Conservation (phyloP, 768 basidiomycete genomes). For the Suillus alpinus region DNA sequence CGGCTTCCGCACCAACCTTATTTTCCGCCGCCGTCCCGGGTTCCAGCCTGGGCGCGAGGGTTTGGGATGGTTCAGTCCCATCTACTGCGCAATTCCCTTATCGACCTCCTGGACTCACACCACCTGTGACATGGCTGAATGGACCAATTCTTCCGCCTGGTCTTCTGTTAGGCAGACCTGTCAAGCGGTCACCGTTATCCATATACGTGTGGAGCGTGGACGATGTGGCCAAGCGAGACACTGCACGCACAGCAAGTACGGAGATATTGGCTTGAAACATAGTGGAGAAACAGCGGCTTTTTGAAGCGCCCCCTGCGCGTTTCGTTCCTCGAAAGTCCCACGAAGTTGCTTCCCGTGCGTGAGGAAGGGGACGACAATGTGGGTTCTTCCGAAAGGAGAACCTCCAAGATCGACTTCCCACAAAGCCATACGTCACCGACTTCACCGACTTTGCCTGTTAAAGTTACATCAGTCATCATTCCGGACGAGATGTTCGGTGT, state of each 20-base stretch:
- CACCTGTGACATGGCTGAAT: slow-evolving; percentile 4
- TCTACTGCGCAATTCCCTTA: neutral
- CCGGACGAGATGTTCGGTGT: neutral
- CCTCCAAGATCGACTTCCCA: slow-evolving; percentile 21
- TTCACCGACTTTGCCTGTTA: neutral
- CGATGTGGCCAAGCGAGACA: slow-evolving; percentile 29
- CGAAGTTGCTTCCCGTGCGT: slow-evolving; percentile 28
- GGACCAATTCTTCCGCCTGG: slow-evolving; percentile 30
- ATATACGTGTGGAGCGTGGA: slow-evolving; percentile 36
- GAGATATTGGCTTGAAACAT: slow-evolving; percentile 15
- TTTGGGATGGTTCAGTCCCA: slow-evolving; percentile 17
- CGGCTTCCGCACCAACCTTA: neutral
- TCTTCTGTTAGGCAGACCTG: slow-evolving; percentile 49
- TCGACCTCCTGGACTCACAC: slow-evolving; percentile 21
- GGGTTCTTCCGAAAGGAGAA: slow-evolving; percentile 20
- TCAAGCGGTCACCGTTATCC: slow-evolving; percentile 50
- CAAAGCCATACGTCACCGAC: slow-evolving; percentile 6
- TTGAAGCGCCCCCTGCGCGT: slow-evolving; percentile 17
- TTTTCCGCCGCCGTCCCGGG: neutral
- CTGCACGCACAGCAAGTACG: slow-evolving; percentile 11
- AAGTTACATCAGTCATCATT: slow-evolving; percentile 4
- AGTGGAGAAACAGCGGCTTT: slow-evolving; percentile 11
- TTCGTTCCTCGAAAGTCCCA: slow-evolving; percentile 12
- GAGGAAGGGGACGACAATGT: slow-evolving; percentile 33
- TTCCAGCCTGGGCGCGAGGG: slow-evolving; percentile 4